phyloP scores from a whole-genome alignment of 352 stramenopile species.

The Phytophthora sojae region DNA sequence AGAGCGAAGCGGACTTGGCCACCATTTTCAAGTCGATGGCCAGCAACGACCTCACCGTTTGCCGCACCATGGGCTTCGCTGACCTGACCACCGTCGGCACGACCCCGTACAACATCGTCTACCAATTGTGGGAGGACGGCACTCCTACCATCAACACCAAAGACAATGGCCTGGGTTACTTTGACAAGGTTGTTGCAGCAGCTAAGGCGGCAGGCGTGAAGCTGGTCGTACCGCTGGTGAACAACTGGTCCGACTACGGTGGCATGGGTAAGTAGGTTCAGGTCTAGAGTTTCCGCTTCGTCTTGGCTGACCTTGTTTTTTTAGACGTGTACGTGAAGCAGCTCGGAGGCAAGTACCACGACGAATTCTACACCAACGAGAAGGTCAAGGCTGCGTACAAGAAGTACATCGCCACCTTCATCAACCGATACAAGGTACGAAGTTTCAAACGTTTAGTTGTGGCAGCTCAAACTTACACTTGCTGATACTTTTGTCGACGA shows the following conservation, averaged over 20 bases:
- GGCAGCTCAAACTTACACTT: background rate
- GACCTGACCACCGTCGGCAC: slow-evolving; percentile 25
- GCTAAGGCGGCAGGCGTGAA: slow-evolving; percentile 45
- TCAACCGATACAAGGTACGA: background rate
- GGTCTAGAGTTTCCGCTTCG: background rate
- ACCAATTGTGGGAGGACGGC: slow-evolving; percentile 42
- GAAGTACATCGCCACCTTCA: slow-evolving; percentile 17
- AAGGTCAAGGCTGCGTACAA: slow-evolving; percentile 44
- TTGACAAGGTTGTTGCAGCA: slow-evolving; percentile 36
- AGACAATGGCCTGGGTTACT: slow-evolving; percentile 43
- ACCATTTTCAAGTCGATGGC: slow-evolving; percentile 46
- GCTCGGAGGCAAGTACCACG: slow-evolving; percentile 39
- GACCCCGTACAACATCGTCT: slow-evolving; percentile 36
- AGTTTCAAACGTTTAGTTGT: background rate
- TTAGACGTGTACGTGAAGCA: slow-evolving; percentile 39
- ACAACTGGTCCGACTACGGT: slow-evolving; percentile 48
- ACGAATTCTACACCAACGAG: slow-evolving; percentile 44
- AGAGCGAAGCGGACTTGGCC: slow-evolving; percentile 29
- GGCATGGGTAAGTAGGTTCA: slow-evolving; percentile 25
- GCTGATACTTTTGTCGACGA: background rate
- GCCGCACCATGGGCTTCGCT: slow-evolving; percentile 37
- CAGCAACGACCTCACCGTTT: slow-evolving; percentile 40
- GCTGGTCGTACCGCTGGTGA: slow-evolving; percentile 30
- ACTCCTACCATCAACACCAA: slow-evolving; percentile 36
- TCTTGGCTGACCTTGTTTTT: background rate